Evolutionary conservation across 1,284 basidiomycete genomes (phyloP), one percentile per base, ranked within the genome.

Genomic region (Phlebopus sp.): DNA sequence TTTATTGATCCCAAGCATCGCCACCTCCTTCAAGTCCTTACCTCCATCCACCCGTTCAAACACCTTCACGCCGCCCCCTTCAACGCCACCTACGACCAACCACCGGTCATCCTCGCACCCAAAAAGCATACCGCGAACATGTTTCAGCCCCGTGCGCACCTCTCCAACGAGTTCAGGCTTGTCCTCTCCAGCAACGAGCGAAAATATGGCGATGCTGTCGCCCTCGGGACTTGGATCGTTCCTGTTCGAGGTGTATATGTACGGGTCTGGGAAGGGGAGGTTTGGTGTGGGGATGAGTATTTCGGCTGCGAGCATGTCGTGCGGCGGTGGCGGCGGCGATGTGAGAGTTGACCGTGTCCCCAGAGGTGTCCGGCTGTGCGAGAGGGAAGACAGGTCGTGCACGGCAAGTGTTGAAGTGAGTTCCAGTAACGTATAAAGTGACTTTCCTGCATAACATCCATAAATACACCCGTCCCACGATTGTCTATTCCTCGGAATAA

Each of bases 361-460:
- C 53, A 27, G 55, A 59, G 31, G 77, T 62, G 46, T 50, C 37
- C 11, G 14, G 1, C 44, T 21, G 21, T 47, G 41, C 5, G 15
- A 37, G 2, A 17, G 61, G 21, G 73, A 60, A 2, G 72, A 77
- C 54, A 71, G 73, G 23, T 58, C 64, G 63, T 88, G 82, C 23
- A 75, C 77, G 1, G 73, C 68, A 32, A 90, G 55, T 37, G 73
- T 69, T 55, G 71, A 82, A 14, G 72, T 74, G 37, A 90, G 74
- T 62, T 90, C 87, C 14, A 82, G 71, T 2, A 87, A 55, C 1
- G 84, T 81, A 59, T 85, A 90, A 18, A 90, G 51, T 34, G 75
- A 63, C 8, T 74, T 76, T 44, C 75, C 82, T 84, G 54, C 17
- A 25, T 31, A 9, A 27, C 17, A 13, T 13, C 17, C 5, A 41